These are phyloP conservation scores for Eucommia ulmoides DNA, from an alignment of 257 asterid genomes.

Conservation along the genomic window DNA sequence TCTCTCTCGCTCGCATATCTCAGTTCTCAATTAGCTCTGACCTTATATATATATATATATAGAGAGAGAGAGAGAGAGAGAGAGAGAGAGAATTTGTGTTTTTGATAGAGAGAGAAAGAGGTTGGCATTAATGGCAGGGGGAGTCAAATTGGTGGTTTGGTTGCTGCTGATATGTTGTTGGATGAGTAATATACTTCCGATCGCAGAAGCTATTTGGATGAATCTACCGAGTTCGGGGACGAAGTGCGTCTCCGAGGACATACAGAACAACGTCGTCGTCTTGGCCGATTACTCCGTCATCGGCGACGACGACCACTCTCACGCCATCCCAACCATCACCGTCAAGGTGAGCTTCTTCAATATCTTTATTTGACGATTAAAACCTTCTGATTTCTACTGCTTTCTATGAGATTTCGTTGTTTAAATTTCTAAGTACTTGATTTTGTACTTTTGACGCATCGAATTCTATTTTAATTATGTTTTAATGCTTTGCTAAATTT, in stretches of 20 bases:
- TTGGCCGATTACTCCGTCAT: constrained; percentile 58
- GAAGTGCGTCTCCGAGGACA: constrained; percentile 72
- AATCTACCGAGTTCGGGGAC: constrained; percentile 58
- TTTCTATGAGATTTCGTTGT: too few relatives aligned
- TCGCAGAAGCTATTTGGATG: constrained; percentile 56
- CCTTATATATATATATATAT: too few relatives aligned
- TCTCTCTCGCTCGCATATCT: too few relatives aligned
- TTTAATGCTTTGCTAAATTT: too few relatives aligned
- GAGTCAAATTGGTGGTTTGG: not conserved
- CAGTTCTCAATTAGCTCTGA: too few relatives aligned
- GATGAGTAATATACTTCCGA: constrained; percentile 16
- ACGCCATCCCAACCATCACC: constrained; percentile 49
- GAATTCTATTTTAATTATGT: too few relatives aligned
- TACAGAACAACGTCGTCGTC: constrained; percentile 62
- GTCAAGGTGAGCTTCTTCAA: constrained; percentile 61
- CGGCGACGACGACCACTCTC: constrained; percentile 29
- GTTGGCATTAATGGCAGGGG: too few relatives aligned
- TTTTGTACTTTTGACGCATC: too few relatives aligned
- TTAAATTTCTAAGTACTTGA: too few relatives aligned
- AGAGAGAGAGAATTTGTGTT: not conserved
- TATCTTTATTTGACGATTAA: too few relatives aligned
- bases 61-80: too few relatives aligned
- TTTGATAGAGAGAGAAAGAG: not conserved
- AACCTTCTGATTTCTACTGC: too few relatives aligned
- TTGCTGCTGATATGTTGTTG: not conserved